These are phyloP conservation scores for Paramyrothecium sp. DNA, from an alignment of 2,329 filamentous ascomycete genomes.

Conservation along the genomic window DNA sequence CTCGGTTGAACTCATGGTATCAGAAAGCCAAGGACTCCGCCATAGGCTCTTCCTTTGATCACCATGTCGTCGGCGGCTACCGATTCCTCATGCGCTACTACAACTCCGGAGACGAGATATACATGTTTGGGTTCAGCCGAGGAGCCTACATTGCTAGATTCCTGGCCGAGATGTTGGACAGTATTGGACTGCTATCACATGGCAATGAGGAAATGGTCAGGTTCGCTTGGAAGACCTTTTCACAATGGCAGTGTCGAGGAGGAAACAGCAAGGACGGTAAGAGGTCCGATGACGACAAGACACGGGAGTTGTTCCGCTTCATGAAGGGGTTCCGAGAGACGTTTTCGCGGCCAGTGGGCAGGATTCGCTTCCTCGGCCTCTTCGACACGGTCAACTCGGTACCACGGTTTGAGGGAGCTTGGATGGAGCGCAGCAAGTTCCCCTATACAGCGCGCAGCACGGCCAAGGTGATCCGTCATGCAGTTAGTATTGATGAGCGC, in stretches of 20 bases:
- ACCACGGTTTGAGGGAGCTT: constrained; percentile 70
- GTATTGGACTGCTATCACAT: constrained; percentile 74
- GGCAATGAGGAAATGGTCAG: constrained; percentile 84
- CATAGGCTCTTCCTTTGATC: constrained; percentile 75
- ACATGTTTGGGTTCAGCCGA: constrained; percentile 72
- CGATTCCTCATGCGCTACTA: constrained; percentile 77
- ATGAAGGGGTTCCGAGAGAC: constrained; percentile 81
- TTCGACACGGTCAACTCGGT: constrained; percentile 85
- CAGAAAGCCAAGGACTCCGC: constrained; percentile 76
- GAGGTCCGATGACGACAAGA: constrained; percentile 28
- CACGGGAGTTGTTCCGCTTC: constrained; percentile 65
- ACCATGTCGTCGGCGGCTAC: constrained; percentile 82
- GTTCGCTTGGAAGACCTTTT: constrained; percentile 82
- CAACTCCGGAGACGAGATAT: constrained; percentile 62
- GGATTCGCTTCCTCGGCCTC: constrained; percentile 74
- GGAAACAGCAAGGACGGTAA: constrained; percentile 41
- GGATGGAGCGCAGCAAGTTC: constrained; percentile 78
- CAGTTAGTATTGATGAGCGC: constrained; percentile 69
- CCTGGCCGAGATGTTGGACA: constrained; percentile 80
- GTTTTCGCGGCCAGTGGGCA: constrained; percentile 71
- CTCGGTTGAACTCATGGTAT: constrained; percentile 65
- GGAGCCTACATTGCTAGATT: constrained; percentile 74
- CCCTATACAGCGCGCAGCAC: constrained; percentile 62
- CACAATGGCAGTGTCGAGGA: constrained; percentile 68
- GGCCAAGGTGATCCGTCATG: constrained; percentile 64